These are phyloP conservation scores for Cadophora gregata DNA, from an alignment of 2,329 filamentous ascomycete species.

Conservation along the genomic window DNA sequence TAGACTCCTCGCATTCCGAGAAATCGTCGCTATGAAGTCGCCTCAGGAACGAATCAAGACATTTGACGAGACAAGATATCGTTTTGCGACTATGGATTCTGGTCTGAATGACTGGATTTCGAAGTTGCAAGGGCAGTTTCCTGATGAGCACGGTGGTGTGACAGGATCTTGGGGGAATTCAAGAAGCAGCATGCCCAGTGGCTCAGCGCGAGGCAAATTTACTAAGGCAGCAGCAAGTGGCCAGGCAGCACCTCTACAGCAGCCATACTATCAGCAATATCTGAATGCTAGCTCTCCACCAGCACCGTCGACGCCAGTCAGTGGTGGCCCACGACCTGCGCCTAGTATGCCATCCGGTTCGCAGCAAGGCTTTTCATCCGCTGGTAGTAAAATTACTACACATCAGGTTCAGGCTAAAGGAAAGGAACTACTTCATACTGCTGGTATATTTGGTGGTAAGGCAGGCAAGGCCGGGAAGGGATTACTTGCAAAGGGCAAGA, in stretches of 20 bases:
- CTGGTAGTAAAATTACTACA: constrained; percentile 39
- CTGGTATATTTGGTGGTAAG: constrained; percentile 72
- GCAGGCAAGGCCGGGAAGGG: constrained; percentile 86
- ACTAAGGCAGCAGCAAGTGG: constrained; percentile 28
- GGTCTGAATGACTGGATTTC: constrained; percentile 69
- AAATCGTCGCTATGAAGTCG: constrained; percentile 75
- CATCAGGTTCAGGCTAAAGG: constrained; percentile 66
- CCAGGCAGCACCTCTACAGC: constrained; percentile 42
- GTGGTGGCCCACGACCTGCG: constrained; percentile 27
- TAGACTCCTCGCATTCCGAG: constrained; percentile 60
- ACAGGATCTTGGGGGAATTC: constrained; percentile 31
- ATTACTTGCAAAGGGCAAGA: constrained; percentile 87
- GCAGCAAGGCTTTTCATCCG: constrained; percentile 39
- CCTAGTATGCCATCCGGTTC: constrained; percentile 30
- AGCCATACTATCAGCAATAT: constrained; percentile 63
- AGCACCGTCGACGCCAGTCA: constrained; percentile 32
- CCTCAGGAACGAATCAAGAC: constrained; percentile 72
- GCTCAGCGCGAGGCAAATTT: constrained; percentile 36
- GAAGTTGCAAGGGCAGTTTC: constrained; percentile 52
- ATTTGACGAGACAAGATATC: constrained; percentile 73
- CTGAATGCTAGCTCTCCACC: constrained; percentile 54
- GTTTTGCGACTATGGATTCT: constrained; percentile 75
- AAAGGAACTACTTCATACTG: constrained; percentile 86
- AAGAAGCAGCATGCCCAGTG: constrained; percentile 27
- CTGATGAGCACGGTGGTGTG: constrained; percentile 57